Evolutionary conservation across 176 grass and related monocot genomes (phyloP).

Genomic region (Phoenix roebelenii): DNA sequence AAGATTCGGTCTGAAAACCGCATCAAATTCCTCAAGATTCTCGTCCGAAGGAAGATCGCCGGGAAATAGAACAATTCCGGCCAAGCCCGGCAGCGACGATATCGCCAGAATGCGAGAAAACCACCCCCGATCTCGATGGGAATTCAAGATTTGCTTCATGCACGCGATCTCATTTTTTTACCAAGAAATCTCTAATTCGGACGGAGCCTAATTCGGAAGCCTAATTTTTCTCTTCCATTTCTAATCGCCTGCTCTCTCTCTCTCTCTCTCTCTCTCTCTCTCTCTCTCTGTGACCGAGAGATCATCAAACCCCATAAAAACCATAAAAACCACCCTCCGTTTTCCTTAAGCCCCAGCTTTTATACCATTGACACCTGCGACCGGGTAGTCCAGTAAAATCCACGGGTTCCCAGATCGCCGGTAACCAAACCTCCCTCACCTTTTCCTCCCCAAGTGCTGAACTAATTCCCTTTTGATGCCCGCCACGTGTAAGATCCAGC

Average conservation of each 20-base stretch:
- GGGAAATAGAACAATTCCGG: too few relatives aligned
- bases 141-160: too few relatives aligned
- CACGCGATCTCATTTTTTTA: background rate
- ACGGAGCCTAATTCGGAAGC: background rate
- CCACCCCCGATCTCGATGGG: too few relatives aligned
- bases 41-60: too few relatives aligned
- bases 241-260: slow-evolving; percentile 18
- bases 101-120: too few relatives aligned
- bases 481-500: slow-evolving; percentile 14
- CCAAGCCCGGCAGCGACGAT: too few relatives aligned
- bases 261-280: background rate
- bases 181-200: slow-evolving; percentile 17
- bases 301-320: slow-evolving; percentile 83
- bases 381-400: slow-evolving; percentile 43
- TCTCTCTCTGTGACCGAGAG: slow-evolving; percentile 15
- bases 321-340: slow-evolving; percentile 64
- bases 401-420: slow-evolving; percentile 21
- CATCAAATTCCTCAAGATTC: too few relatives aligned
- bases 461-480: background rate
- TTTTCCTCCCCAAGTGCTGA: background rate
- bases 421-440: slow-evolving; percentile 16
- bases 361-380: slow-evolving; percentile 32
- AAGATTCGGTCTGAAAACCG: too few relatives aligned
- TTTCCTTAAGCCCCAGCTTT: slow-evolving; percentile 38
- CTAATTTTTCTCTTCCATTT: slow-evolving; percentile 7